Conservation (phyloP, 805 yeast species). For the Komagataella mondaviorum region DNA sequence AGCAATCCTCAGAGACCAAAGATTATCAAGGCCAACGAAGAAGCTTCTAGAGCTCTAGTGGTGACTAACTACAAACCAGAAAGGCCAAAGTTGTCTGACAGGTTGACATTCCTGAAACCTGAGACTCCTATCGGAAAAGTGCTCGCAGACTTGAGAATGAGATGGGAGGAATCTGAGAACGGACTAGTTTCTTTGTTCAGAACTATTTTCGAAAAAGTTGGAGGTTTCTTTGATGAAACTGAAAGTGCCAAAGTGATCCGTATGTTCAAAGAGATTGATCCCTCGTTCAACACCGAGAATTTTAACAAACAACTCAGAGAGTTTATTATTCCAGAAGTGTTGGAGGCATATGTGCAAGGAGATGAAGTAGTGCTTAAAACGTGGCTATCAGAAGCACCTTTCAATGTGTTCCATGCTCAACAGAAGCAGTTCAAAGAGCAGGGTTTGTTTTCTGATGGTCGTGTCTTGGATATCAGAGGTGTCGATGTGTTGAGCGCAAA, state of each 20-base stretch:
- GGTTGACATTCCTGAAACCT: constrained; percentile 52
- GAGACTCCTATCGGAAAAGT: constrained; percentile 59
- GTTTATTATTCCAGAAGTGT: constrained; percentile 85
- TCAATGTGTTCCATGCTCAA: constrained; percentile 84
- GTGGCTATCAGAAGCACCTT: constrained; percentile 97
- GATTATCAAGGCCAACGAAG: constrained; percentile 64
- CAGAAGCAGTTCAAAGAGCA: constrained; percentile 88
- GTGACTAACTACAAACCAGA: constrained; percentile 70
- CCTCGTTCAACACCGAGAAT: constrained; percentile 65
- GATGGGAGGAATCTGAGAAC: constrained; percentile 90
- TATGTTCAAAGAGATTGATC: constrained; percentile 81
- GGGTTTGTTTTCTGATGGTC: constrained; percentile 83
- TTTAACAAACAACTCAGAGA: constrained; percentile 79
- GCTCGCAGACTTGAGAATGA: constrained; percentile 44
- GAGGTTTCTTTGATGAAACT: constrained; percentile 90
- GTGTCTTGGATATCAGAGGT: constrained; percentile 86
- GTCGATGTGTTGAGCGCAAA: constrained; percentile 86
- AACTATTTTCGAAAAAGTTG: constrained; percentile 65
- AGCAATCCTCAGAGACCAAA: constrained; percentile 46
- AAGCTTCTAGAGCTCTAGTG: constrained; percentile 73
- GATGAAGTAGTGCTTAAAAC: constrained; percentile 69
- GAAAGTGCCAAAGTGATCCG: constrained; percentile 89
- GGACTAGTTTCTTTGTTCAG: constrained; percentile 75
- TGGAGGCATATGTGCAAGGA: constrained; percentile 91
- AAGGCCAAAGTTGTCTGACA: constrained; percentile 54